Base-by-base conservation (phyloP, 345 rosid genomes). In the Murraya koenigii region DNA sequence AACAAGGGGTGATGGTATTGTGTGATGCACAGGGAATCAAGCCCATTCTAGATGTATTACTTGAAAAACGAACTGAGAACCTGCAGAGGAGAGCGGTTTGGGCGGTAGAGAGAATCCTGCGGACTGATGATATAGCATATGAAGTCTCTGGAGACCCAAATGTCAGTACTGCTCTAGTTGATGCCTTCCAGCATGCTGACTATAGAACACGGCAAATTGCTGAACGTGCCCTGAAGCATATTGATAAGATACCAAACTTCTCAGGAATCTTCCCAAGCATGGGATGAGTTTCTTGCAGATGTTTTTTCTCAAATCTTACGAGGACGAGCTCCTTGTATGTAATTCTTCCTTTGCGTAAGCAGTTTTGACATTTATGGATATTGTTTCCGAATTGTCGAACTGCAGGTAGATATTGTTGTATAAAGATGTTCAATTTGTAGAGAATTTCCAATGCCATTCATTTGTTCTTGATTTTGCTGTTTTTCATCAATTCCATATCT, bases 131-230 rank as follows among this genome's bases (percentile, higher is more conserved):
- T 0, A 92, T 96, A 79, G 98, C 94, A 11, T 80, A 62, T 69
- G 90, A 94, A 52, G 86, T 94, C 61, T 95, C 94, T 13, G 91
- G 87, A 67, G 93, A 91, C 80, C 97, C 82, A 52, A 92, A 94
- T 71, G 87, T 94, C 61, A 81, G 93, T 49, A 91, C 98, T 47
- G 99, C 97, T 10, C 96, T 94, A 44, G 94, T 96, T 19, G 97
- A 96, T 39, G 95, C 99, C 39, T 94, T 94, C 83, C 98, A 96
- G 75, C 90, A 92, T 79, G 99, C 90, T 1, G 97, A 96, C 78
- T 92, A 89, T 82, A 81, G 83, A 72, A 96, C 99, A 1, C 79
- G 88, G 39, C 99, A 96, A 88, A 87, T 91, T 22, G 99, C 98
- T 2, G 99, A 96, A 85, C 90, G 86, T 58, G 98, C 98, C 39